Evolutionary conservation across 495 filamentous ascomycete species (phyloP), one percentile per base, ranked within the genome.

Genomic region (Xylaria flabelliformis): DNA sequence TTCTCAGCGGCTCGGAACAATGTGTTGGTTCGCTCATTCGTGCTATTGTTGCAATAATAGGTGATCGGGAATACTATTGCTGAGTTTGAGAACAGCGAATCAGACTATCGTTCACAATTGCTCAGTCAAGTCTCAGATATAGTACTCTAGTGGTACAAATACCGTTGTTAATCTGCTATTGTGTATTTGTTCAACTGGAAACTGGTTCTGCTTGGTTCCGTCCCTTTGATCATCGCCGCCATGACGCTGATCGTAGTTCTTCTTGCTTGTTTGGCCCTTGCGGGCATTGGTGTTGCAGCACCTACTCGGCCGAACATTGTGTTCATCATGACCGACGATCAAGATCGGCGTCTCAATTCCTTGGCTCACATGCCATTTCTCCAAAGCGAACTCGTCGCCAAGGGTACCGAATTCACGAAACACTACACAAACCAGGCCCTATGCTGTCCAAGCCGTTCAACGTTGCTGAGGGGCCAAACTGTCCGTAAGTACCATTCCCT

Each of bases 251-350:
- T 32, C 53, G 6, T 3, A 17, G 24, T 12, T 56, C 0, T 29
- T 56, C 53, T 56, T 26, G 13, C 53, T 56, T 56, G 4, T 46
- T 21, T 67, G 8, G 64, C 29, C 44, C 64, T 62, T 21, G 68
- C 15, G 34, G 55, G 41, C 36, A 3, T 21, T 21, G 13, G 53
- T 5, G 53, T 32, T 7, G 53, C 53, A 7, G 51, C 44, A 17
- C 6, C 46, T 32, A 61, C 62, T 13, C 26, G 24, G 34, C 85
- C 85, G 17, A 87, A 87, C 55, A 79, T 88, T 46, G 76, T 88
- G 4, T 86, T 88, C 63, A 77, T 88, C 42, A 77, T 88, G 36
- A 86, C 84, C 6, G 86, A 88, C 64, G 85, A 88, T 62, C 86
- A 88, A 74, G 86, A 88, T 48, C 73, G 83, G 2, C 78, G 82